Evolutionary conservation across 805 yeast genomes (phyloP).

Genomic region (Candida krabiensis): DNA sequence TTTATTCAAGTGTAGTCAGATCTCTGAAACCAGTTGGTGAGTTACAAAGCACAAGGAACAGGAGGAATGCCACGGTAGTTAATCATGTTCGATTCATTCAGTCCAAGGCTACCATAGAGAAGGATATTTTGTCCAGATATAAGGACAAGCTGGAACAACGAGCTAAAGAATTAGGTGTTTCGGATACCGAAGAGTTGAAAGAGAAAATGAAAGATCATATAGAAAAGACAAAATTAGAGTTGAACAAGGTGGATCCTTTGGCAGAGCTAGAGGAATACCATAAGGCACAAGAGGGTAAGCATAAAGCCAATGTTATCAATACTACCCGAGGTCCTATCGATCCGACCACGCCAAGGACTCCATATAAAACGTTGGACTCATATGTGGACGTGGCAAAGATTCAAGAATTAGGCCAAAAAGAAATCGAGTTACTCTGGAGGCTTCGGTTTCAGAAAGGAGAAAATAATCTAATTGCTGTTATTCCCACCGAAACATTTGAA

Average conservation of each 20-base stretch:
- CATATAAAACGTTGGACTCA: constrained; percentile 71
- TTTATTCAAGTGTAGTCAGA: no score
- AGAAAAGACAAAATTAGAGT: constrained; percentile 51
- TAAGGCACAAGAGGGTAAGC: constrained; percentile 21
- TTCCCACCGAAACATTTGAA: constrained; percentile 59
- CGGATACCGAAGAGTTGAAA: constrained; percentile 57
- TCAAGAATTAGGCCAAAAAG: constrained; percentile 51
- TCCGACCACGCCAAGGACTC: constrained; percentile 36
- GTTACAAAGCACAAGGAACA: no score
- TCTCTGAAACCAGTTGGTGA: no score
- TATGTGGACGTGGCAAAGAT: constrained; percentile 72
- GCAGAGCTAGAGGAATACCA: constrained; percentile 57
- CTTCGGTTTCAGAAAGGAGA: constrained; percentile 72
- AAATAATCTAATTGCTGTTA: constrained; percentile 61
- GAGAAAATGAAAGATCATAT: constrained; percentile 62
- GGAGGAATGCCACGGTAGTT: constrained; percentile 25
- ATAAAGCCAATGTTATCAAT: constrained; percentile 28
- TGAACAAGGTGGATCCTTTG: constrained; percentile 67
- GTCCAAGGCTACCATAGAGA: constrained; percentile 28
- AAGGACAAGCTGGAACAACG: constrained; percentile 40
- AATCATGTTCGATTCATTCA: constrained; percentile 29
- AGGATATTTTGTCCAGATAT: constrained; percentile 38
- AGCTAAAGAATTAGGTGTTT: constrained; percentile 43
- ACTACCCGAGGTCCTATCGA: constrained; percentile 35
- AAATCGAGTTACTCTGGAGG: constrained; percentile 83